Evolutionary conservation across 2,329 filamentous ascomycete genomes (phyloP), one percentile per base, ranked within the genome.

Genomic region (Dactylonectria estremocensis): DNA sequence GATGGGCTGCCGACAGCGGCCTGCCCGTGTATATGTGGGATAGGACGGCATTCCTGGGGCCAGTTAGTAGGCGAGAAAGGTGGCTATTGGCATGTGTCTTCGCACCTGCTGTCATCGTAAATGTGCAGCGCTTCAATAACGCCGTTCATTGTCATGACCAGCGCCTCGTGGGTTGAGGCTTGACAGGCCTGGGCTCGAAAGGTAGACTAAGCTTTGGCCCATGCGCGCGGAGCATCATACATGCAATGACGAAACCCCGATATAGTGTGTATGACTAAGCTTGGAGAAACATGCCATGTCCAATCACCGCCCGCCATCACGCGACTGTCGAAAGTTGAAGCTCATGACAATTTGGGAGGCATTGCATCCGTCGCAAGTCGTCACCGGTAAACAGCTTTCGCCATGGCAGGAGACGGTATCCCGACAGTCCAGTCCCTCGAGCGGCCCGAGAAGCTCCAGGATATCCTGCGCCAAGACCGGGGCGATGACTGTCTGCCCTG

Each of bases 81-180:
- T 64, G 68, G 24, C 37, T 22, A 18, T 11, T 5, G 14, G 33
- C 40, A 40, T 16, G 18, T 53, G 16, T 52, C 6, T 31, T 64
- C 8, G 58, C 85, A 97, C 95, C 95, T 94, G 83, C 95, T 91
- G 86, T 98, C 95, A 89, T 98, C 95, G 82, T 93, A 98, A 80
- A 99, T 95, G 86, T 98, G 95, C 78, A 99, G 87, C 80, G 95
- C 96, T 86, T 98, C 95, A 79, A 99, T 93, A 79, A 93, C 90
- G 84, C 94, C 91, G 84, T 89, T 93, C 93, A 95, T 95, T 80
- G 82, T 91, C 80, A 78, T 69, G 69, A 71, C 74, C 72, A 69
- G 73, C 77, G 72, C 76, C 77, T 73, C 66, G 67, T 61, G 69
- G 72, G 69, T 67, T 69, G 70, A 57, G 18, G 20, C 28, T 68